phyloP scores from a whole-genome alignment of 768 basidiomycete genomes.

The Leucosporidium yakuticum region DNA sequence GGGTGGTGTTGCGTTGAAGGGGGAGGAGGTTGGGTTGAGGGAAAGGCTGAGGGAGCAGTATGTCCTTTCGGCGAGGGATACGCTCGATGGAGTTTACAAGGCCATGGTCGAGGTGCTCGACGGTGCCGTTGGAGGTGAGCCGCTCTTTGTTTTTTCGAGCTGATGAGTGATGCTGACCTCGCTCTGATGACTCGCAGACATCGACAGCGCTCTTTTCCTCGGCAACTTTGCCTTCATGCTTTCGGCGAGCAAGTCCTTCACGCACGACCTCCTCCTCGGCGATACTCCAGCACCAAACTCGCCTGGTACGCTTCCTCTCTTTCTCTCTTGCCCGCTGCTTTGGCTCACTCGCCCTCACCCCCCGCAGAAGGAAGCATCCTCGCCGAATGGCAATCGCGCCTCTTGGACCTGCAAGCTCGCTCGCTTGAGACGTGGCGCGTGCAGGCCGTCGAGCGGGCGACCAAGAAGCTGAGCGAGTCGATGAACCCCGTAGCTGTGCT shows the following conservation, averaged over 20 bases:
- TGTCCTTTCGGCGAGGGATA: neutral
- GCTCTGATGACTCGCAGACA: neutral
- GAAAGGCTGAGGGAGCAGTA: slow-evolving; percentile 12
- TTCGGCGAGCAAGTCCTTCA: slow-evolving; percentile 4
- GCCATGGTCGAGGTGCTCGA: slow-evolving; percentile 3
- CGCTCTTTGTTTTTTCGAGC: no score
- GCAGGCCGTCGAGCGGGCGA: slow-evolving; percentile 8
- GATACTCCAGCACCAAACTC: neutral
- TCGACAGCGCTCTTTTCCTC: slow-evolving; percentile 16
- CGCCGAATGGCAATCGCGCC: slow-evolving; percentile 1
- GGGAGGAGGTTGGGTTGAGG: neutral
- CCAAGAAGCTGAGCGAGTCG: neutral
- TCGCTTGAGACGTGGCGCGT: slow-evolving; percentile 13
- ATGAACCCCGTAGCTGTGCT: neutral
- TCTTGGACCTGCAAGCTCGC: slow-evolving; percentile 1
- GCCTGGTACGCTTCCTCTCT: neutral
- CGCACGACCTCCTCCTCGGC: slow-evolving; percentile 16
- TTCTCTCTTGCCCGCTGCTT: no score
- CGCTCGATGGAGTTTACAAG: slow-evolving; percentile 9
- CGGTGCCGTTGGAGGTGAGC: neutral
- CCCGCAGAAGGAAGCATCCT: neutral
- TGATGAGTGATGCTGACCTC: neutral
- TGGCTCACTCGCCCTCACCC: neutral
- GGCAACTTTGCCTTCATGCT: slow-evolving; percentile 18
- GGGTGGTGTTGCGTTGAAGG: neutral